Evolutionary conservation across 179 eudicot species (phyloP).

Genomic region (Silene noctiflora): DNA sequence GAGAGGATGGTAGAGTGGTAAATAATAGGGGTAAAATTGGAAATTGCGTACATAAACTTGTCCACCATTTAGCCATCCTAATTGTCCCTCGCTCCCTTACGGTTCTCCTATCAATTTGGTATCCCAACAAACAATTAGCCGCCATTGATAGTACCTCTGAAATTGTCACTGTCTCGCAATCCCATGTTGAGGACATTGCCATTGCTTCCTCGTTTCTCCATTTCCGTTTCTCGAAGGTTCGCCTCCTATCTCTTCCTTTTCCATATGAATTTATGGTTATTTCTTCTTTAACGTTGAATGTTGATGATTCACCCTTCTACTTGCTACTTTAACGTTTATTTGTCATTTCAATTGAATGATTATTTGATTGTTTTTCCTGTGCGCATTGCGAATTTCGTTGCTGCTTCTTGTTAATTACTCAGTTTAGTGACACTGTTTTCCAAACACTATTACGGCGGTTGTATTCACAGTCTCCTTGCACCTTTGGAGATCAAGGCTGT

Average conservation of each 20-base stretch:
- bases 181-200: constrained; percentile 27
- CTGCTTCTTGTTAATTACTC: neutral
- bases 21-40: too few relatives aligned
- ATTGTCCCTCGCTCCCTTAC: too few relatives aligned
- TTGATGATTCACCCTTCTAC: neutral
- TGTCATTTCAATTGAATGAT: neutral
- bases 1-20: too few relatives aligned
- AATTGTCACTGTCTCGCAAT: neutral
- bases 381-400: neutral
- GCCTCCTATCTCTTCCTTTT: neutral
- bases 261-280: neutral
- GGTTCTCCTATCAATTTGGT: neutral
- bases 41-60: too few relatives aligned
- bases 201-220: constrained; percentile 24
- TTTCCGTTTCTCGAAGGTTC: constrained; percentile 23
- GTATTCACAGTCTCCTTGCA: neutral
- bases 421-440: neutral
- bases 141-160: neutral
- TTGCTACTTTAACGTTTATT: neutral
- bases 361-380: neutral
- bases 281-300: neutral
- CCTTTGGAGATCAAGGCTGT: neutral
- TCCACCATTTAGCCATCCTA: too few relatives aligned
- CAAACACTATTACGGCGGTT: neutral
- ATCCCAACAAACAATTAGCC: neutral